These are phyloP conservation scores for Fraxinus platypoda DNA, from an alignment of 305 asterid species.

Conservation along the genomic window DNA sequence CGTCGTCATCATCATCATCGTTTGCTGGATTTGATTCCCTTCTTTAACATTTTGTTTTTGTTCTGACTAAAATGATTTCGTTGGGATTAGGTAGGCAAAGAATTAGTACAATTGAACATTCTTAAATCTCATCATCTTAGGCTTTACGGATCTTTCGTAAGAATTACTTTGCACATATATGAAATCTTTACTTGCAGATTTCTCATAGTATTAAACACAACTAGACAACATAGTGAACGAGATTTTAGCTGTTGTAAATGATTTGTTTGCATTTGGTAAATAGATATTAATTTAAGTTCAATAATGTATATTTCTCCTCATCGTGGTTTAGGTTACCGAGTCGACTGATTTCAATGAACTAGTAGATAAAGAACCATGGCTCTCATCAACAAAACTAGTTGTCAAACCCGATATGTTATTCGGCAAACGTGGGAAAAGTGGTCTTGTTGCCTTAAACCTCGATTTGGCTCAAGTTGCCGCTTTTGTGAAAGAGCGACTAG, in stretches of 20 bases:
- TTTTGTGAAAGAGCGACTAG: slow-evolving; percentile 82
- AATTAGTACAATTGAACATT: neutral
- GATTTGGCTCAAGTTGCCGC: slow-evolving; percentile 82
- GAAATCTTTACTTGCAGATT: neutral
- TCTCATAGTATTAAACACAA: neutral
- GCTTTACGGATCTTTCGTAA: neutral
- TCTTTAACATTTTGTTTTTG: neutral
- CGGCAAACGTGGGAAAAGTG: slow-evolving; percentile 97
- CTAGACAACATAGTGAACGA: neutral
- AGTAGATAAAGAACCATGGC: slow-evolving; percentile 81
- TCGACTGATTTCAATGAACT: slow-evolving; percentile 74
- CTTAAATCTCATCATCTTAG: neutral
- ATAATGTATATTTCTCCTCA: slow-evolving; percentile 10
- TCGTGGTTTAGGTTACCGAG: slow-evolving; percentile 63
- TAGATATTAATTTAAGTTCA: neutral
- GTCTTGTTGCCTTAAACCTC: slow-evolving; percentile 85
- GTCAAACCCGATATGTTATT: slow-evolving; percentile 96
- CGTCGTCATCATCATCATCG: no score
- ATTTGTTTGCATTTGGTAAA: neutral
- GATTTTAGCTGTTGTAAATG: neutral
- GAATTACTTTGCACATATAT: neutral
- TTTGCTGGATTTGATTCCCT: neutral
- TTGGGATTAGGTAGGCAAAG: neutral
- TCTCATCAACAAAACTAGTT: slow-evolving; percentile 72
- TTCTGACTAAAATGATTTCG: neutral